phyloP scores from a whole-genome alignment of 192 early-diverging fungal genomes.

The Coemansia sp. region DNA sequence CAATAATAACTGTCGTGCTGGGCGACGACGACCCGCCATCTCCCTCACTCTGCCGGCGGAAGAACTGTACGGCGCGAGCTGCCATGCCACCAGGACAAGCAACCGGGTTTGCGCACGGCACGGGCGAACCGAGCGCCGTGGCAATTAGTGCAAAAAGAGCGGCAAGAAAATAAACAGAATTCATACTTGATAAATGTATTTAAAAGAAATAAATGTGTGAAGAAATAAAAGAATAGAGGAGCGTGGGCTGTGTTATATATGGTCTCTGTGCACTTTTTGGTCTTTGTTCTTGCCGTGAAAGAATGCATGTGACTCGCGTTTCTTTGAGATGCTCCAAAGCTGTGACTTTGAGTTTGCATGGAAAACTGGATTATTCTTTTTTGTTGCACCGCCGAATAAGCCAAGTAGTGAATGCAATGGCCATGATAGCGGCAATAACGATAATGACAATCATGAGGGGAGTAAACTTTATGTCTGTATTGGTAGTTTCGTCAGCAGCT shows the following conservation, averaged over 20 bases:
- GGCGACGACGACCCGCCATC: neutral
- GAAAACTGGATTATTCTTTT: neutral
- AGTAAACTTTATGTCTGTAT: neutral
- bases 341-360: neutral
- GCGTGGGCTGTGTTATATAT: too few relatives aligned
- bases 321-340: too few relatives aligned
- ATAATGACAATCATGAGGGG: conserved; percentile 3
- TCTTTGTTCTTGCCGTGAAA: too few relatives aligned
- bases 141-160: neutral
- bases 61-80: neutral
- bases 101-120: neutral
- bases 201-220: neutral
- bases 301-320: too few relatives aligned
- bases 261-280: too few relatives aligned
- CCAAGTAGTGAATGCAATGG: neutral
- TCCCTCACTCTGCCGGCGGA: neutral
- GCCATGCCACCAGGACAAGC: neutral
- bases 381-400: neutral
- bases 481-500: neutral
- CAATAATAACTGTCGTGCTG: neutral
- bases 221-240: neutral
- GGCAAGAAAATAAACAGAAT: neutral
- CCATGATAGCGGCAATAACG: neutral
- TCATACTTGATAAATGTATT: neutral
- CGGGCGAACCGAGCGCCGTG: neutral